Percentiles rank a stretch among this genome's conserved stretches.
phyloP scores from a whole-genome alignment of 2,329 filamentous ascomycete genomes.

The Aspergillus aculeatus region DNA sequence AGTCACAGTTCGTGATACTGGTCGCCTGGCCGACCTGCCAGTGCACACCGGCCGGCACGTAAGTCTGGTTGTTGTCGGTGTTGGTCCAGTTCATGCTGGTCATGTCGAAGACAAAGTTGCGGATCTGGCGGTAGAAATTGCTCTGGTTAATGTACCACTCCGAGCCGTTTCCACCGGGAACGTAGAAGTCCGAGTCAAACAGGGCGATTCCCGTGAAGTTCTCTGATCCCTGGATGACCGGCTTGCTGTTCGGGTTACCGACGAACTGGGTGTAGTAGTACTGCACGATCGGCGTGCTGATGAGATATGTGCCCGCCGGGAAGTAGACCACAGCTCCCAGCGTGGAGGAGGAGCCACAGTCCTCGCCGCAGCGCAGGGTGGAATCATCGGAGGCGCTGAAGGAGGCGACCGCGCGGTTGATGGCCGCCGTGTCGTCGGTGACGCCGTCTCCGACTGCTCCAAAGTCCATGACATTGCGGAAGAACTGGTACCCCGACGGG shows the following conservation, averaged over 20 bases:
- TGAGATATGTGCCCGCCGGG: constrained; percentile 50
- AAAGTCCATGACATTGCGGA: constrained; percentile 67
- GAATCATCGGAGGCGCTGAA: constrained; percentile 45
- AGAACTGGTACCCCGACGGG: constrained; percentile 50
- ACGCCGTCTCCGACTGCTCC: constrained; percentile 58
- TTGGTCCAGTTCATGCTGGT: constrained; percentile 38
- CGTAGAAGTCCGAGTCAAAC: constrained; percentile 2
- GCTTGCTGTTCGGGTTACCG: constrained; percentile 1
- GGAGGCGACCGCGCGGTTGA: constrained; percentile 70
- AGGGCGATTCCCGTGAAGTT: constrained; percentile 1
- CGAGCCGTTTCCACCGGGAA: constrained; percentile 8
- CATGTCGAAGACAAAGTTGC: constrained; percentile 72
- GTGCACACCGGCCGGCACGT: constrained; percentile 63
- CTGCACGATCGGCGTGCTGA: constrained; percentile 3
- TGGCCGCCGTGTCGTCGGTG: constrained; percentile 75
- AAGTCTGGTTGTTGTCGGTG: constrained; percentile 25
- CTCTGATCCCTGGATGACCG: neutral
- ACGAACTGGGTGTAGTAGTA: constrained; percentile 12
- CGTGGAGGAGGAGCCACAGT: constrained; percentile 73
- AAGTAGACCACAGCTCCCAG: constrained; percentile 80
- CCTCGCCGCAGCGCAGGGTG: constrained; percentile 62
- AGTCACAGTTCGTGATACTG: constrained; percentile 66
- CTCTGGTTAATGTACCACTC: constrained; percentile 69
- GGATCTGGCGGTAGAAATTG: constrained; percentile 52
- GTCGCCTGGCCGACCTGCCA: constrained; percentile 75